Evolutionary conservation across 202 grass and related monocot species (phyloP), one percentile per base, ranked within the genome.

Genomic region (Schoenoplectus triqueter): DNA sequence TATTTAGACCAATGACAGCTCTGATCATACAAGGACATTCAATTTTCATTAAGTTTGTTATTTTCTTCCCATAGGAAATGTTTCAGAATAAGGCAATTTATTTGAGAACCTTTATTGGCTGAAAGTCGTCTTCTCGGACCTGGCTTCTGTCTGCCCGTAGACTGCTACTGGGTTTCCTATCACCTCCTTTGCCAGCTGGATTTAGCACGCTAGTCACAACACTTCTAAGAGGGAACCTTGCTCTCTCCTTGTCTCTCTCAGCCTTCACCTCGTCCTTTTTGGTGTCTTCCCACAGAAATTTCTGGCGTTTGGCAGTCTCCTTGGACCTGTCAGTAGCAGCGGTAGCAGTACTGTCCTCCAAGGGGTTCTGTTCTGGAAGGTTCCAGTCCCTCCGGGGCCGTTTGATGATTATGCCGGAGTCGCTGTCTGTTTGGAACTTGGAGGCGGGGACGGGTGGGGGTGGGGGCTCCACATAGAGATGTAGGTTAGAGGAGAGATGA

Each of bases 401-500:
- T 14, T 80, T 31, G 31, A 31, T 31, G 31, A 31, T 31, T 31
- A 31, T 31, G 31, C 31, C 31, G 31, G 31, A 31, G 31, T 31
- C 31, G 31, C 31, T 31, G 31, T 31, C 31, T 31, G 1, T 31
- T 31, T 31, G 31, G 31, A 31, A 31, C 31, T 31, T 68, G 17
- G 31, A 10, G 13, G 31, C 66, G 17, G 69, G n/a, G 5, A 31
- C 31, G 31, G 46, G 69, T 9, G 85, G 74, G 11, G 69, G 46
- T 20, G 69, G 46, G 4, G 82, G 74, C 15, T 95, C 89, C 20
- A 92, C 87, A 82, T 98, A 98, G 11, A 94, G 91, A 67, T 92
- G 85, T 64, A 94, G 47, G 73, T 92, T 95, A 66, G 90, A 91
- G 22, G 96, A 98, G 3, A 98, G 91, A 81, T 98, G 93, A 83